Evolutionary conservation across 23 red algal genomes (phyloP).

Genomic region (Gracilaria gracilis): DNA sequence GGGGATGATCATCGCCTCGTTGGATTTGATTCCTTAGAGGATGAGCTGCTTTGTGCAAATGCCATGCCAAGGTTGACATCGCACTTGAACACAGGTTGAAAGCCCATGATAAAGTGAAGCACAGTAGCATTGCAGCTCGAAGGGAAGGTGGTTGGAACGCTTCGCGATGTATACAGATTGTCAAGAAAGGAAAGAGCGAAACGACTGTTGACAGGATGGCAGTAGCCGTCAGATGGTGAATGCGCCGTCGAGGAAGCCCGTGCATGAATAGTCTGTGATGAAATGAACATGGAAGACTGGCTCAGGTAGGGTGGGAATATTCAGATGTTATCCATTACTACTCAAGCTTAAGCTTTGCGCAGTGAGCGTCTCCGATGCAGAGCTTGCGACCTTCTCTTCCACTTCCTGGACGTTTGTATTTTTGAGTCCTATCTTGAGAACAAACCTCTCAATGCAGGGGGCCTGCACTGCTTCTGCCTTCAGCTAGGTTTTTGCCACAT

Average conservation of each 20-base stretch:
- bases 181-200: conserved; percentile 40
- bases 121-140: conserved; percentile 22
- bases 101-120: conserved; percentile 22
- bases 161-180: conserved; percentile 31
- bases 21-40: not conserved
- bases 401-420: not conserved
- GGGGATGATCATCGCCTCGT: not conserved
- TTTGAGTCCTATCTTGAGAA: not conserved
- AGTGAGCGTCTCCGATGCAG: not conserved
- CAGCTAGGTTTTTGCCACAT: not conserved
- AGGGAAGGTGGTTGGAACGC: conserved; percentile 20
- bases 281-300: not conserved
- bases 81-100: conserved; percentile 4
- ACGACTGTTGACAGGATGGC: not conserved
- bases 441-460: not conserved
- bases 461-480: not conserved
- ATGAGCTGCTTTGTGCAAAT: not conserved
- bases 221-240: conserved; percentile 24
- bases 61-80: conserved; percentile 3
- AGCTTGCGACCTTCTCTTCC: not conserved
- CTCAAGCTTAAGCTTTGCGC: not conserved
- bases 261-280: not conserved
- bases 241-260: conserved; percentile 4
- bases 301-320: not conserved
- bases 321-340: not conserved